A percentile compares a stretch with the other conserved stretches of the same genome.
phyloP scores from a whole-genome alignment of 306 rosid species.

The Geum urbanum region DNA sequence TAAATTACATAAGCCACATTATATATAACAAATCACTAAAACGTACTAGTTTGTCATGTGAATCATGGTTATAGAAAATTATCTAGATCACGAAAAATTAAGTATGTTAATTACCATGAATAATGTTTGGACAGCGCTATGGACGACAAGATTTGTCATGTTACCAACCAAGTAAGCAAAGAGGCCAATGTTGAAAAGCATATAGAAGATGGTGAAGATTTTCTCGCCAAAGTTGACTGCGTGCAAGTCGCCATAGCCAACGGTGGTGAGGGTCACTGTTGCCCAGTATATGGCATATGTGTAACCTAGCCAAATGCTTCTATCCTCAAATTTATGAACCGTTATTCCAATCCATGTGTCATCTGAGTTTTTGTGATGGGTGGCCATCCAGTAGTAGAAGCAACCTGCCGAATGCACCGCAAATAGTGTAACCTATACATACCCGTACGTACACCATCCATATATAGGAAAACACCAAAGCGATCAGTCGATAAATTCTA shows the following conservation, averaged over 20 bases:
- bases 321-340: constrained; percentile 40
- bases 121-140: constrained; percentile 55
- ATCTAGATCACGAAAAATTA: not conserved
- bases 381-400: constrained; percentile 75
- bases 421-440: constrained; percentile 58
- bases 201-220: constrained; percentile 57
- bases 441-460: not conserved
- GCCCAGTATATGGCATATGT: constrained; percentile 81
- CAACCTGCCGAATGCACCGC: constrained; percentile 87
- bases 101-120: constrained; percentile 36
- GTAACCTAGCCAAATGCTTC: constrained; percentile 57
- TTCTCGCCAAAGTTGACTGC: constrained; percentile 76
- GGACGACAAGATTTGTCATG: constrained; percentile 87
- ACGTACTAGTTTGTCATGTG: too few species aligned
- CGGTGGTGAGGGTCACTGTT: constrained; percentile 71
- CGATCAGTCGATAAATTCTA: too few species aligned
- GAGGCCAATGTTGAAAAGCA: constrained; percentile 90
- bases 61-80: not conserved
- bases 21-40: too few species aligned
- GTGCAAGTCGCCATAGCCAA: constrained; percentile 86
- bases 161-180: constrained; percentile 78
- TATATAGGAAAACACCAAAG: too few species aligned
- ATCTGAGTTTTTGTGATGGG: constrained; percentile 34
- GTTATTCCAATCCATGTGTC: constrained; percentile 71
- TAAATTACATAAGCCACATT: not conserved